Evolutionary conservation across 345 rosid genomes (phyloP), one percentile per base, ranked within the genome.

Genomic region (Melastoma malabathricum): DNA sequence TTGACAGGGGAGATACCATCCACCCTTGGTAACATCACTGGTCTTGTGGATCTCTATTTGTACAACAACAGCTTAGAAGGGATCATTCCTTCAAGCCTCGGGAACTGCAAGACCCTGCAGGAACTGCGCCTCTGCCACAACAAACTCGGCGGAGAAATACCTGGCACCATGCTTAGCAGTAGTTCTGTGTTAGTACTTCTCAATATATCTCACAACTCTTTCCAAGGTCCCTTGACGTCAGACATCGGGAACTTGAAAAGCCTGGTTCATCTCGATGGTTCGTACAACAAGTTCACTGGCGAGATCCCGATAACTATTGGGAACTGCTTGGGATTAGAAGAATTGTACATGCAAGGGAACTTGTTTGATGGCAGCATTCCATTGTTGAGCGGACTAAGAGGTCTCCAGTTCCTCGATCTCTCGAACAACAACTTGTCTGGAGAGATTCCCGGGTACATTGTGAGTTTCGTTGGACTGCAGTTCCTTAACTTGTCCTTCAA

Each of bases 81-180:
- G 44, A 50, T 17, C 10, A 38, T 65, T 44, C 64, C 69, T 15
- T 38, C n/a, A 4, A 65, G 57, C 48, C 57, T 65, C n/a, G 56
- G 60, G 4, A 3, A 50, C 15, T 38, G 52, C 43, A 57, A 45
- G 20, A 14, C 10, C 17, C 44, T 65, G 19, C 47, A 8, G 44
- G 4, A 7, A 15, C 31, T 65, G 0, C 0, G 0, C 17, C 22
- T 59, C 2, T 12, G 7, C 2, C 17, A 18, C 25, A 65, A 65
- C 39, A 16, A 44, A 15, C 39, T 65, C 13, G 55, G 23, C 1
- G 69, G 69, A n/a, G 16, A 60, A 15, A 55, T 65, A n/a, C 58
- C 69, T 0, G 13, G 47, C 13, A 16, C 45, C 12, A 20, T 65
- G 38, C 22, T 59, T 38, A 23, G 60, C n/a, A 39, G 46, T 5